phyloP scores from a whole-genome alignment of 2,329 filamentous ascomycete genomes.

The Xylariaceae sp. region DNA sequence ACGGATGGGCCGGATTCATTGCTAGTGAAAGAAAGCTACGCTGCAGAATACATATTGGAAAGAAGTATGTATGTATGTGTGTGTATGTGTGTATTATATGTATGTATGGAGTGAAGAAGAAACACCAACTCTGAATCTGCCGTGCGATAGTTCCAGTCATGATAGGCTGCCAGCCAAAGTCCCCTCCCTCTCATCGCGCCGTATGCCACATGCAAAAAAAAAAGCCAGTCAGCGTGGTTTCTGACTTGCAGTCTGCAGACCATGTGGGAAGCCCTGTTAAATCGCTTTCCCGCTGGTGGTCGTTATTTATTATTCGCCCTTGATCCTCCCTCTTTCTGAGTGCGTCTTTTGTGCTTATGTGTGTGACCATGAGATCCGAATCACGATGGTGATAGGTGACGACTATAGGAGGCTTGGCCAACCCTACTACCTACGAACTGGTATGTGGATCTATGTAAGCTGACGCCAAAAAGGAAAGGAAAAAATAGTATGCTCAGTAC shows the following conservation, averaged over 20 bases:
- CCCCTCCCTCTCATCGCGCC: slow-evolving; percentile 12
- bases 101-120: too few species aligned
- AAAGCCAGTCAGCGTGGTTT: slow-evolving; percentile 23
- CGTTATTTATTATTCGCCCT: slow-evolving; percentile 1
- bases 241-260: slow-evolving; percentile 17
- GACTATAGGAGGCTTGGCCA: not conserved
- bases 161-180: too few species aligned
- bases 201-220: slow-evolving; percentile 21
- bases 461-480: slow-evolving; percentile 6
- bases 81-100: too few species aligned
- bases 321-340: not conserved
- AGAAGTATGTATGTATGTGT: too few species aligned
- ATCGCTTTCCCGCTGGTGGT: slow-evolving; percentile 6
- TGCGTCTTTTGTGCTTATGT: slow-evolving; percentile 1
- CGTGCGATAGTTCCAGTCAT: too few species aligned
- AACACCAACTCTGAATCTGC: too few species aligned
- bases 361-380: not conserved
- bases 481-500: not conserved
- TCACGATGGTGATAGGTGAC: not conserved
- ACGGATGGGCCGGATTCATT: slow-evolving; percentile 7
- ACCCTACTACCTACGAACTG: too few species aligned
- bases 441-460: slow-evolving; percentile 16
- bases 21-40: not conserved
- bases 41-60: not conserved
- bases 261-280: slow-evolving; percentile 22